These are phyloP conservation scores for Aristolochia californica DNA, from an alignment of 164 flowering plant genomes.

Conservation along the genomic window DNA sequence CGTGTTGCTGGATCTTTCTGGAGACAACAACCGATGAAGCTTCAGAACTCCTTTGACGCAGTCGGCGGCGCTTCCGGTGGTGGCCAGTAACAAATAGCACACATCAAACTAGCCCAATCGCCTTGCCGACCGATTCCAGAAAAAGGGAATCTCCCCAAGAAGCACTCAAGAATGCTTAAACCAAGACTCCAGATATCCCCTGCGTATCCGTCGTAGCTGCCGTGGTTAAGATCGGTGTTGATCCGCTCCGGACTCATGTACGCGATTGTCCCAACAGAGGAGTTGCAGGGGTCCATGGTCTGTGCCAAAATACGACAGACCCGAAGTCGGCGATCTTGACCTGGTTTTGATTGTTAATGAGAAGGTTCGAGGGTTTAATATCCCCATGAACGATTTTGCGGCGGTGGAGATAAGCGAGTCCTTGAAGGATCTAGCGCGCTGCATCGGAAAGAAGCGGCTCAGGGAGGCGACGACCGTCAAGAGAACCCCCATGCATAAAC, in stretches of 20 bases:
- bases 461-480: slow-evolving; percentile 37
- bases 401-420: slow-evolving; percentile 57
- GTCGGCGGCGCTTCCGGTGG: slow-evolving; percentile 73
- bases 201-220: slow-evolving; percentile 63
- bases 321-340: slow-evolving; percentile 86
- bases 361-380: slow-evolving; percentile 72
- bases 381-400: slow-evolving; percentile 71
- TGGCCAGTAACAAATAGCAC: slow-evolving; percentile 67
- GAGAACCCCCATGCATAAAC: slow-evolving; percentile 79
- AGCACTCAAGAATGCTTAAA: slow-evolving; percentile 70
- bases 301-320: slow-evolving; percentile 50
- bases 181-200: slow-evolving; percentile 95
- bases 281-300: slow-evolving; percentile 73
- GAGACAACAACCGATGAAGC: slow-evolving; percentile 58
- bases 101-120: slow-evolving; percentile 90
- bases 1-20: slow-evolving; percentile 58
- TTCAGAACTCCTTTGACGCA: slow-evolving; percentile 59
- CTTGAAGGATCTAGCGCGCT: slow-evolving; percentile 49
- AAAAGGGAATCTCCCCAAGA: slow-evolving; percentile 68
- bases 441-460: slow-evolving; percentile 47
- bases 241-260: slow-evolving; percentile 88
- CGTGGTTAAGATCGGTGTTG: slow-evolving; percentile 75
- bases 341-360: slow-evolving; percentile 30
- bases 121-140: slow-evolving; percentile 62
- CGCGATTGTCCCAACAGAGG: slow-evolving; percentile 76